Evolutionary conservation across 1,139 yeast species (phyloP), one percentile per base, ranked within the genome.

Genomic region (Taiozyma onychis): DNA sequence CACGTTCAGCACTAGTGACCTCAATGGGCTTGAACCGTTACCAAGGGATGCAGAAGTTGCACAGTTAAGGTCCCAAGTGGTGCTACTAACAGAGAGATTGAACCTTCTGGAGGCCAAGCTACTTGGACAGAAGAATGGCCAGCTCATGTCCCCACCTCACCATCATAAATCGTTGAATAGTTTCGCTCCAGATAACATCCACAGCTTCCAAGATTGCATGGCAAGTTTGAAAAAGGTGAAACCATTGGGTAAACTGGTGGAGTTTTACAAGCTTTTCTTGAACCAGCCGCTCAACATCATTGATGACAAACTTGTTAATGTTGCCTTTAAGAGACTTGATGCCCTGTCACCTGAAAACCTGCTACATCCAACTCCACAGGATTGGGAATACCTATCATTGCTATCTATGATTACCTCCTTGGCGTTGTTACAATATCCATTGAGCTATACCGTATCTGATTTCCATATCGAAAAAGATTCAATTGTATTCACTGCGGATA

Each of bases 341-440:
- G 18, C 34, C 1, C 28, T 54, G 28, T 30, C 26, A 14, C 24
- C n/a, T 14, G 26, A 37, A 18, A 44, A 42, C 5, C 9, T 34
- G n/a, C 10, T 5, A n/a, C 28, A 18, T 1, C 43, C 45, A 3
- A 43, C 39, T 2, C 5, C 27, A 10, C 34, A 50, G 1, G 57
- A 58, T 39, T 56, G 59, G 57, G 59, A 58, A 26, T 45, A 39
- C 11, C 32, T 58, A 8, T 51, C 60, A 2, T 39, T 58, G 11
- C 21, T 55, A 2, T 28, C 58, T 4, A 58, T 58, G 24, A 45
- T 58, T 6, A 45, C 50, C 7, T 53, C 60, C 0, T 45, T 58
- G 3, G 45, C 57, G 0, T 42, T 56, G 8, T 41, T 58, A 1
- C 54, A 52, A 39, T 56, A 54, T 46, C 62, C 58, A 2, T 39